Percentiles rank a stretch among this genome's conserved stretches.
Evolutionary conservation across 2,329 filamentous ascomycete species (phyloP).

Genomic region (Escovopsis sp.): DNA sequence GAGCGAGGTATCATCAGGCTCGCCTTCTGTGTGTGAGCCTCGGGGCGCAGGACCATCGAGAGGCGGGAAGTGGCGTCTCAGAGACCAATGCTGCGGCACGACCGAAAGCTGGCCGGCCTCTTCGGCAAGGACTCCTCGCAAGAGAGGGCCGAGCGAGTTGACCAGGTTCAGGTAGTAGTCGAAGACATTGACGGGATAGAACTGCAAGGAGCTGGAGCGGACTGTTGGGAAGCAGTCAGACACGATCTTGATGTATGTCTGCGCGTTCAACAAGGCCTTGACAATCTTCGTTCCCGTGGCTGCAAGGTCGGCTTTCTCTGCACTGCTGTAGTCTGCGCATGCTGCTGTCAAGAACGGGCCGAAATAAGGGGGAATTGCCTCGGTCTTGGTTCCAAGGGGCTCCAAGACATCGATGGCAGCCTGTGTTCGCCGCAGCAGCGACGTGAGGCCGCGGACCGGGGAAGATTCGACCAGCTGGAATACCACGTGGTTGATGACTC

Average conservation of each 20-base stretch:
- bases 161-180: constrained; percentile 71
- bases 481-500: constrained; percentile 58
- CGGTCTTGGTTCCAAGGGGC: constrained; percentile 40
- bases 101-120: constrained; percentile 59
- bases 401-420: constrained; percentile 51
- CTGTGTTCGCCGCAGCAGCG: constrained; percentile 61
- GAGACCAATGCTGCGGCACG: constrained; percentile 54
- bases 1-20: constrained; percentile 16
- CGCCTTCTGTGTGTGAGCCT: constrained; percentile 9
- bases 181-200: constrained; percentile 65
- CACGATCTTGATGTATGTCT: constrained; percentile 61
- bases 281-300: constrained; percentile 58
- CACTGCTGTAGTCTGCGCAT: constrained; percentile 17
- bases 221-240: constrained; percentile 58
- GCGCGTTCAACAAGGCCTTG: constrained; percentile 63
- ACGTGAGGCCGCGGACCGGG: constrained; percentile 67
- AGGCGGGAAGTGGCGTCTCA: constrained; percentile 16
- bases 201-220: constrained; percentile 47
- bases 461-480: constrained; percentile 67
- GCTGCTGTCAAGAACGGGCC: constrained; percentile 43
- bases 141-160: constrained; percentile 57
- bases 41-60: constrained; percentile 8
- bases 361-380: constrained; percentile 51
- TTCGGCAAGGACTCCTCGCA: constrained; percentile 72
- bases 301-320: constrained; percentile 23